Percentiles rank a stretch among this genome's conserved stretches.
Conservation (phyloP, 306 rosid genomes). For the Elaeagnus macrophylla region DNA sequence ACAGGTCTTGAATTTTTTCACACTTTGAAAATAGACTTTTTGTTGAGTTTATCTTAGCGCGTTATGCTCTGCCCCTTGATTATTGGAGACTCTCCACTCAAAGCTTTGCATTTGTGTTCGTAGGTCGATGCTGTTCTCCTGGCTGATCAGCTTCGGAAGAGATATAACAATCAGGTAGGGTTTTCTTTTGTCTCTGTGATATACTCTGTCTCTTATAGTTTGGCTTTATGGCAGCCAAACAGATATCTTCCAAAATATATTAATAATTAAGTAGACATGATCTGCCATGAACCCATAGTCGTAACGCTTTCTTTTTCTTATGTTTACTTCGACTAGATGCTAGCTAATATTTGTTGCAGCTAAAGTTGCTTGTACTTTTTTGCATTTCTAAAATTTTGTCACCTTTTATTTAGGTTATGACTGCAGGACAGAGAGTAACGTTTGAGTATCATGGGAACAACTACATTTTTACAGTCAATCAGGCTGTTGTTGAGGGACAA, state of each 20-base stretch:
- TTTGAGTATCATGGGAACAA: slow-evolving; percentile 78
- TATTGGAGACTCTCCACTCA: neutral
- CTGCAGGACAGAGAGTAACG: slow-evolving; percentile 75
- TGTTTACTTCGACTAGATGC: neutral
- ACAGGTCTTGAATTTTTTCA: slow-evolving; percentile 38
- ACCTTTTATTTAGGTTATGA: slow-evolving; percentile 61
- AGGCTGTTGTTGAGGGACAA: slow-evolving; percentile 59
- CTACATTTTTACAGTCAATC: slow-evolving; percentile 69
- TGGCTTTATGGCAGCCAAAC: too few relatives aligned
- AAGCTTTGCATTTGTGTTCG: slow-evolving; percentile 12
- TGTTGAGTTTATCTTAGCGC: too few relatives aligned
- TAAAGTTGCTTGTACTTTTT: neutral
- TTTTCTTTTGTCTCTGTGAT: neutral
- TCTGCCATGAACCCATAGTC: too few relatives aligned
- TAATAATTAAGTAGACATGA: too few relatives aligned
- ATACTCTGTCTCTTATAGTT: neutral
- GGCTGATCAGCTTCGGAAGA: slow-evolving; percentile 56
- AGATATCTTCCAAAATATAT: too few relatives aligned
- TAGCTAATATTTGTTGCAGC: neutral
- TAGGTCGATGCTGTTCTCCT: slow-evolving; percentile 84
- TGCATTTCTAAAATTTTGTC: slow-evolving; percentile 5
- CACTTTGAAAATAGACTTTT: too few relatives aligned
- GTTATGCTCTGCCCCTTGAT: neutral
- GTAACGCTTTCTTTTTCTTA: neutral
- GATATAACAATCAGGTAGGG: slow-evolving; percentile 62